These are phyloP conservation scores for Yarrowia porcina DNA, from an alignment of 805 yeast genomes.

Conservation along the genomic window DNA sequence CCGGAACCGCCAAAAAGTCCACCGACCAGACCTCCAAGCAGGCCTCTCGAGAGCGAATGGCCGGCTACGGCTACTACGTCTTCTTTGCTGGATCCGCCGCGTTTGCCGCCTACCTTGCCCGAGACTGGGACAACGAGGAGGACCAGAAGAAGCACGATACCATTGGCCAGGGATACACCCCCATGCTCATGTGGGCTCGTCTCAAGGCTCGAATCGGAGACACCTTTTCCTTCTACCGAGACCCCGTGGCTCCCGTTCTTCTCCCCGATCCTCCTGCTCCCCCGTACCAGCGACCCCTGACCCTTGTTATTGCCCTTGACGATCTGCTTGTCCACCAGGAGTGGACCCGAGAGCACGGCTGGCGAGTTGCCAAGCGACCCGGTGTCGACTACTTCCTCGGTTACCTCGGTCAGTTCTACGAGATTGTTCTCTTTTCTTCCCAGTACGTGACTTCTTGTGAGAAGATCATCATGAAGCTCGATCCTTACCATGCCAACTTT, in stretches of 20 bases:
- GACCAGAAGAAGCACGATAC: slow-evolving; percentile 55
- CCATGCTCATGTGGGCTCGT: slow-evolving; percentile 63
- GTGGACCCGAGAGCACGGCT: slow-evolving; percentile 89
- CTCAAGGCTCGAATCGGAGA: slow-evolving; percentile 67
- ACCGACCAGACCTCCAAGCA: slow-evolving; percentile 40
- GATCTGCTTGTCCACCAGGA: slow-evolving; percentile 87
- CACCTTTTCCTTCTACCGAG: slow-evolving; percentile 78
- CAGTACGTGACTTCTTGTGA: slow-evolving; percentile 84
- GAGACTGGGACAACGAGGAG: slow-evolving; percentile 83
- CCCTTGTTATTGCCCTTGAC: slow-evolving; percentile 84
- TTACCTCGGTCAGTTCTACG: slow-evolving; percentile 91
- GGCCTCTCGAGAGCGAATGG: slow-evolving; percentile 71
- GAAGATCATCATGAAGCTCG: slow-evolving; percentile 79
- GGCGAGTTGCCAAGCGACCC: slow-evolving; percentile 99
- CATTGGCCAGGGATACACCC: slow-evolving; percentile 65
- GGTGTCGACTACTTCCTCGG: slow-evolving; percentile 96
- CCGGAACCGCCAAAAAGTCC: slow-evolving; percentile 47
- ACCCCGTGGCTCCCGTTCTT: slow-evolving; percentile 89
- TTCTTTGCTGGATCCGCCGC: slow-evolving; percentile 48
- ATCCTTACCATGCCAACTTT: slow-evolving; percentile 86
- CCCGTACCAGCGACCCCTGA: slow-evolving; percentile 87
- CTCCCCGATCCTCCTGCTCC: slow-evolving; percentile 91
- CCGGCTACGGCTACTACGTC: slow-evolving; percentile 67
- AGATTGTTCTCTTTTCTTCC: slow-evolving; percentile 85
- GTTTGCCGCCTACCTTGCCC: slow-evolving; percentile 61